Conservation (phyloP, 768 basidiomycete species). For the Asterophora parasitica region DNA sequence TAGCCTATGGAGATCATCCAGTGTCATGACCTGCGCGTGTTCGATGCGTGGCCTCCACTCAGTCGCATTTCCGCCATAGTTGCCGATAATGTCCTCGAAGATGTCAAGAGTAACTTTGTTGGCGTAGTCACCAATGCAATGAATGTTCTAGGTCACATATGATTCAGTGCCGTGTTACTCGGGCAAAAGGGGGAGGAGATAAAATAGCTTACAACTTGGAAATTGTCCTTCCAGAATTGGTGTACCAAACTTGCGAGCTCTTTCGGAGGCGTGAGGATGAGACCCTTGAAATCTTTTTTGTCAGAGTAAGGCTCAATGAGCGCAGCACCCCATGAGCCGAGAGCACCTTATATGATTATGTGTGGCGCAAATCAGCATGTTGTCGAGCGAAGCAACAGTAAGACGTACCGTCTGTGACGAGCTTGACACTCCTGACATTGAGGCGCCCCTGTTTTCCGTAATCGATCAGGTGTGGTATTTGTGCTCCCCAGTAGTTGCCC, state of each 20-base stretch:
- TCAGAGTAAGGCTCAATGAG: slow-evolving; percentile 82
- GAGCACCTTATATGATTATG: slow-evolving; percentile 55
- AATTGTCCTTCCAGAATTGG: slow-evolving; percentile 65
- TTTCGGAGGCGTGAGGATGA: slow-evolving; percentile 57
- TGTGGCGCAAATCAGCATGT: not conserved
- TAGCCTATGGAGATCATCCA: slow-evolving; percentile 62
- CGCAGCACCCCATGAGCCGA: slow-evolving; percentile 92
- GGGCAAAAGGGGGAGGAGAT: not conserved
- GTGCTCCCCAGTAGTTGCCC: slow-evolving; percentile 62
- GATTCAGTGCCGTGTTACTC: not conserved
- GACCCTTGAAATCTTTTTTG: slow-evolving; percentile 63
- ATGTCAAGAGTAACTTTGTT: slow-evolving; percentile 81
- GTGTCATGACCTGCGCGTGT: slow-evolving; percentile 85
- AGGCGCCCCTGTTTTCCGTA: slow-evolving; percentile 53
- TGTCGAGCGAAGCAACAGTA: not conserved
- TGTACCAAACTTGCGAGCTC: slow-evolving; percentile 49
- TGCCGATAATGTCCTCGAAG: slow-evolving; percentile 59
- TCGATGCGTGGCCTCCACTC: slow-evolving; percentile 78
- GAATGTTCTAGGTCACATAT: slow-evolving; percentile 59
- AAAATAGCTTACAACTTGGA: slow-evolving; percentile 69
- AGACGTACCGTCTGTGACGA: slow-evolving; percentile 66
- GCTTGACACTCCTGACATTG: slow-evolving; percentile 63
- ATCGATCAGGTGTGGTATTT: slow-evolving; percentile 52
- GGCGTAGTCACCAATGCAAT: slow-evolving; percentile 86
- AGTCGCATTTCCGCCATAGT: slow-evolving; percentile 31